A percentile compares a stretch with the other conserved stretches of the same genome.
Conservation (phyloP, 208 protist species). For the Porcisia deanei region DNA sequence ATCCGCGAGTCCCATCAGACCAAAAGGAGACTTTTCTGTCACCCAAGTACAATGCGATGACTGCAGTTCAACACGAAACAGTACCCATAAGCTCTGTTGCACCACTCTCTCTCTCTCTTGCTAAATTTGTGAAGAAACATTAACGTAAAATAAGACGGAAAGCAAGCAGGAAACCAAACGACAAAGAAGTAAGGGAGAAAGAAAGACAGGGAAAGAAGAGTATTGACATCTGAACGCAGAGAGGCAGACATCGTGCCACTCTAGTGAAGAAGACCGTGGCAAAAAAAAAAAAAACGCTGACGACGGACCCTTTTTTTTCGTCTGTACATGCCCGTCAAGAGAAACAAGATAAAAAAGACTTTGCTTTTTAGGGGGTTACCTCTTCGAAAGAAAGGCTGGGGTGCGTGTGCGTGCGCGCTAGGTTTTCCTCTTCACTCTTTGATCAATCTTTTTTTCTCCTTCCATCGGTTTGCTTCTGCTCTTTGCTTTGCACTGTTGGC, state of each 20-base stretch:
- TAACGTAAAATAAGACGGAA: conserved; percentile 1
- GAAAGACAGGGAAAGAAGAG: not conserved
- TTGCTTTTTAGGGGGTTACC: too few species aligned
- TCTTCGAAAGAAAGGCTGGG: not conserved
- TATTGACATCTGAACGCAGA: not conserved
- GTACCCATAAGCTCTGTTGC: not conserved
- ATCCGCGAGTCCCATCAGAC: not conserved
- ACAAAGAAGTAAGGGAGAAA: not conserved
- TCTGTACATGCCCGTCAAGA: not conserved
- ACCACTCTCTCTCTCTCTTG: not conserved
- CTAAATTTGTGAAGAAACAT: not conserved
- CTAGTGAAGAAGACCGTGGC: not conserved
- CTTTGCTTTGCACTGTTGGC: not conserved
- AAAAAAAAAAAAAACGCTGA: not conserved
- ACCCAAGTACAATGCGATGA: not conserved
- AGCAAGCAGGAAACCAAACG: not conserved
- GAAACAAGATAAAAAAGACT: too few species aligned
- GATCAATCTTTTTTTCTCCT: not conserved
- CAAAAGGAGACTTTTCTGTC: not conserved
- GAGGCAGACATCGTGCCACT: not conserved
- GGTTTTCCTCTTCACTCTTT: not conserved
- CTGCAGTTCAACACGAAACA: not conserved
- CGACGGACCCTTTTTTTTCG: not conserved
- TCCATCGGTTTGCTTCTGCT: not conserved
- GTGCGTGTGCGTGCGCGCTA: not conserved